Percentiles rank a stretch among this genome's conserved stretches.
Evolutionary conservation across 2,329 filamentous ascomycete genomes (phyloP).

Genomic region (Cytospora piceicola): DNA sequence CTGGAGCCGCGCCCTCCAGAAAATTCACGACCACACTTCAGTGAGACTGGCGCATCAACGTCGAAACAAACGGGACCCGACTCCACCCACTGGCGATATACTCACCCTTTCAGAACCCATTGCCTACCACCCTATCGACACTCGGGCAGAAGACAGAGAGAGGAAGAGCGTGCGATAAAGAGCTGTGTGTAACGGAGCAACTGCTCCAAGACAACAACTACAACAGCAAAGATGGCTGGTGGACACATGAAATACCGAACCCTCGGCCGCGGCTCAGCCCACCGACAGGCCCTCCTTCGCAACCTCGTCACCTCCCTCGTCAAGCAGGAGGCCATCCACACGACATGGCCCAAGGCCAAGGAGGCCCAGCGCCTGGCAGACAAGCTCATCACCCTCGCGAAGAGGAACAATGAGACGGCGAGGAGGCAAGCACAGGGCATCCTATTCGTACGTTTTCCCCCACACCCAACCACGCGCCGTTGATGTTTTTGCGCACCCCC

Average conservation of each 20-base stretch:
- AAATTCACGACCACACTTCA: constrained; percentile 21
- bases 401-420: constrained; percentile 86
- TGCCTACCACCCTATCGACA: background rate
- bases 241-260: constrained; percentile 87
- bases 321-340: constrained; percentile 89
- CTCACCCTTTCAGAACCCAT: background rate
- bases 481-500: no score
- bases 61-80: constrained; percentile 10
- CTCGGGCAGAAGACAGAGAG: background rate
- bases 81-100: constrained; percentile 2
- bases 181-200: background rate
- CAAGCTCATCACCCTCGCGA: constrained; percentile 90
- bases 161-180: background rate
- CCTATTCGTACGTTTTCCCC: constrained; percentile 73
- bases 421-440: constrained; percentile 75
- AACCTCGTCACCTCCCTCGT: constrained; percentile 96
- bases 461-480: constrained; percentile 37
- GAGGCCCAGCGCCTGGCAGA: constrained; percentile 93
- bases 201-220: constrained; percentile 4
- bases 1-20: constrained; percentile 18
- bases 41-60: constrained; percentile 10
- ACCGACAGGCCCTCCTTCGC: constrained; percentile 88
- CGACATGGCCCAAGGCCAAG: constrained; percentile 96
- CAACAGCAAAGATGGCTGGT: constrained; percentile 70
- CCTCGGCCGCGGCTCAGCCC: constrained; percentile 81